A percentile compares a stretch with the other conserved stretches of the same genome.
Evolutionary conservation across 768 basidiomycete species (phyloP).

Genomic region (Gloeostereum incarnatum): DNA sequence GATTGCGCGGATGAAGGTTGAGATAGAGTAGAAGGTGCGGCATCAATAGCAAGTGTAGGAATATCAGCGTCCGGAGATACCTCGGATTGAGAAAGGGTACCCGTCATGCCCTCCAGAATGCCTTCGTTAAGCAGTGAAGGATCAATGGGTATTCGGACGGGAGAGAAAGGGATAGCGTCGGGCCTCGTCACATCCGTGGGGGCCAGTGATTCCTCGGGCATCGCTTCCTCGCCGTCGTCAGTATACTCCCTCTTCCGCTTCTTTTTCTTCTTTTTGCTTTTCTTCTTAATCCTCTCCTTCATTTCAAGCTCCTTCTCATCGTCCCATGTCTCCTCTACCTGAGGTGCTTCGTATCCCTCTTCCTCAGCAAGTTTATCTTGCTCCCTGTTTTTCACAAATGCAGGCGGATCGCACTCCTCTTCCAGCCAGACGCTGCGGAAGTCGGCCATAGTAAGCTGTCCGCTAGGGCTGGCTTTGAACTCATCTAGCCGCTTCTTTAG

Average conservation of each 20-base stretch:
- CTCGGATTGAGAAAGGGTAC: slow-evolving; percentile 35
- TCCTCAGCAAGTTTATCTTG: slow-evolving; percentile 34
- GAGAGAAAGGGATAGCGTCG: slow-evolving; percentile 11
- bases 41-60: slow-evolving; percentile 43
- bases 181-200: slow-evolving; percentile 9
- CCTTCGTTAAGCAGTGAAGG: slow-evolving; percentile 54
- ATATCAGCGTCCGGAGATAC: slow-evolving; percentile 30
- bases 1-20: slow-evolving; percentile 12
- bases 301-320: slow-evolving; percentile 16
- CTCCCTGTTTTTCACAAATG: slow-evolving; percentile 69
- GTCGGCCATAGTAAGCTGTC: slow-evolving; percentile 77
- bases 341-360: slow-evolving; percentile 20
- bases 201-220: slow-evolving; percentile 18
- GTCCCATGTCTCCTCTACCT: slow-evolving; percentile 16
- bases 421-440: slow-evolving; percentile 88
- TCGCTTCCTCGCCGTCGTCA: slow-evolving; percentile 23
- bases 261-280: slow-evolving; percentile 23
- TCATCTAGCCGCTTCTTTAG: slow-evolving; percentile 90
- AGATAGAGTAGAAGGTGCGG: slow-evolving; percentile 30
- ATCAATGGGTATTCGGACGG: slow-evolving; percentile 35
- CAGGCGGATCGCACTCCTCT: slow-evolving; percentile 88
- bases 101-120: slow-evolving; percentile 41
- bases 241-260: slow-evolving; percentile 28
- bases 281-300: slow-evolving; percentile 19
- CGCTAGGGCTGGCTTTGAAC: slow-evolving; percentile 86